phyloP scores from a whole-genome alignment of 1,139 yeast genomes.

The Magnusiomyces paraingens region DNA sequence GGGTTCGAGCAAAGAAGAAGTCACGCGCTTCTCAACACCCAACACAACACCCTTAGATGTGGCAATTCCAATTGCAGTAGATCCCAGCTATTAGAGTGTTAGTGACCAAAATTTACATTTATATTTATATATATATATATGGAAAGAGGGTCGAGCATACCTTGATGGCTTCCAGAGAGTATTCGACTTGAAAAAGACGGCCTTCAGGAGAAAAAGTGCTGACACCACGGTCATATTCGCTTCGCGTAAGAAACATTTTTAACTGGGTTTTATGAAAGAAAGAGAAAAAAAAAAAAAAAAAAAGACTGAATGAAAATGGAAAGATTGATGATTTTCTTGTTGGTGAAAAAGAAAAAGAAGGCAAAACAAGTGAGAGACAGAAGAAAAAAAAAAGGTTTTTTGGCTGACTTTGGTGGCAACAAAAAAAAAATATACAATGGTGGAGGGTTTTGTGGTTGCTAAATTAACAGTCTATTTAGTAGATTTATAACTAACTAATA shows the following conservation, averaged over 20 bases:
- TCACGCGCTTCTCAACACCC: slow-evolving; percentile 96
- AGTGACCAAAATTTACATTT: too few species aligned
- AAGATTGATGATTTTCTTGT: background rate
- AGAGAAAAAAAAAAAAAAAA: background rate
- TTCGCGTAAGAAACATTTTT: slow-evolving; percentile 89
- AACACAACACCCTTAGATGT: slow-evolving; percentile 96
- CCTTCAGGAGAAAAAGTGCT: slow-evolving; percentile 99
- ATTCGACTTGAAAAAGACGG: slow-evolving; percentile 95
- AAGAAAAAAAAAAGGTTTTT: too few species aligned
- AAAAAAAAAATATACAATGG: background rate
- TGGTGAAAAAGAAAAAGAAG: background rate
- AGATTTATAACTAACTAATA: too few species aligned
- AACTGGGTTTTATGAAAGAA: slow-evolving; percentile 1
- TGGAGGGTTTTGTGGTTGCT: too few species aligned
- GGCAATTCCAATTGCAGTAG: slow-evolving; percentile 95
- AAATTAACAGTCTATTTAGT: too few species aligned
- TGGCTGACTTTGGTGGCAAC: slow-evolving; percentile 6
- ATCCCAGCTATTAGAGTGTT: slow-evolving; percentile 49
- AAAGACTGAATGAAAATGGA: background rate
- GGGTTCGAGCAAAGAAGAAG: slow-evolving; percentile 84
- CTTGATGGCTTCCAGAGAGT: slow-evolving; percentile 95
- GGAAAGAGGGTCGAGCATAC: slow-evolving; percentile 30
- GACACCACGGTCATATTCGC: slow-evolving; percentile 98
- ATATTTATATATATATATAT: too few species aligned
- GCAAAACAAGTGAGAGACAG: too few species aligned